phyloP scores from a whole-genome alignment of 257 asterid species.

The Handroanthus guayacan region DNA sequence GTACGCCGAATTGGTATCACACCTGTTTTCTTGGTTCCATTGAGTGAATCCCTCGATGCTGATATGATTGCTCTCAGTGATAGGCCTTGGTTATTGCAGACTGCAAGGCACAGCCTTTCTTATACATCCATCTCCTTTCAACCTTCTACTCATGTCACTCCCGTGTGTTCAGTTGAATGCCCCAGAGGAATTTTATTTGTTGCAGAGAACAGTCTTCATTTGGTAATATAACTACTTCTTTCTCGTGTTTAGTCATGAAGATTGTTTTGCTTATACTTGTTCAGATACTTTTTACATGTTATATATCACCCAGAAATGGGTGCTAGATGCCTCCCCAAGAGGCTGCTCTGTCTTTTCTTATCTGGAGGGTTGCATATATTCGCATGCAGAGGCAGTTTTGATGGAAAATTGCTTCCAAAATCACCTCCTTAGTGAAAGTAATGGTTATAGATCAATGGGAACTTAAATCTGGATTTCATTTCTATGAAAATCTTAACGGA shows the following conservation, averaged over 20 bases:
- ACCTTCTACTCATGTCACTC: slow-evolving; percentile 96
- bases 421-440: not conserved
- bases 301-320: slow-evolving; percentile 10
- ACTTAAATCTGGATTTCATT: not conserved
- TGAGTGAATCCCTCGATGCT: slow-evolving; percentile 81
- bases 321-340: not conserved
- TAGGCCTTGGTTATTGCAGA: slow-evolving; percentile 98
- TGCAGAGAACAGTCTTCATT: slow-evolving; percentile 92
- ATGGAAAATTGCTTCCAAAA: not conserved
- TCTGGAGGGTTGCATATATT: slow-evolving; percentile 12
- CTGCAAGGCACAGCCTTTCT: slow-evolving; percentile 95
- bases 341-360: not conserved
- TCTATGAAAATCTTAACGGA: not conserved
- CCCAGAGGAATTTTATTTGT: slow-evolving; percentile 93
- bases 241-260: slow-evolving; percentile 16
- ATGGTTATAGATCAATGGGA: too few relatives aligned
- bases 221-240: slow-evolving; percentile 60
- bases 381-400: not conserved
- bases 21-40: slow-evolving; percentile 90
- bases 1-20: slow-evolving; percentile 96
- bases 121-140: slow-evolving; percentile 92
- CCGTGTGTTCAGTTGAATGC: slow-evolving; percentile 86
- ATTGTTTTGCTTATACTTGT: slow-evolving; percentile 6
- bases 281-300: slow-evolving; percentile 9
- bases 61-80: slow-evolving; percentile 96